phyloP scores from a whole-genome alignment of 306 rosid genomes.

The Fragaria iinumae region DNA sequence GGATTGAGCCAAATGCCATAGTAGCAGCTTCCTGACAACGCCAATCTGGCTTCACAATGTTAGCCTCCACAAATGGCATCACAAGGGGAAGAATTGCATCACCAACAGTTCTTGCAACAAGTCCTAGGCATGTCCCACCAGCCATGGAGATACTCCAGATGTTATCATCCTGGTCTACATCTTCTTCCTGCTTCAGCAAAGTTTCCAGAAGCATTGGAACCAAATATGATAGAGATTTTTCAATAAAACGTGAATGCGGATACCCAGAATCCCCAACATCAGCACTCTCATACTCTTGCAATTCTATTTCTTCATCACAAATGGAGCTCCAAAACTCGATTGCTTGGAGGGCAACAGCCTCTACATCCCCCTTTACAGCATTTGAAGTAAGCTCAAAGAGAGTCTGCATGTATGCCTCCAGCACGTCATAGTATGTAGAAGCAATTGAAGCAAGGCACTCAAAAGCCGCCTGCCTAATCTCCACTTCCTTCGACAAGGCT shows the following conservation, averaged over 20 bases:
- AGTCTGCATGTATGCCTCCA: constrained; percentile 36
- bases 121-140: constrained; percentile 41
- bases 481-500: constrained; percentile 35
- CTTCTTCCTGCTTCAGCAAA: constrained; percentile 38
- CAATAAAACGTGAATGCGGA: constrained; percentile 29
- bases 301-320: constrained; percentile 40
- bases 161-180: constrained; percentile 36
- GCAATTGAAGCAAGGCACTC: constrained; percentile 46
- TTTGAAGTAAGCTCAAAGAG: constrained; percentile 39
- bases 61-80: constrained; percentile 41
- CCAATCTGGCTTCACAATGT: constrained; percentile 38
- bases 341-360: constrained; percentile 37
- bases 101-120: constrained; percentile 36
- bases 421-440: constrained; percentile 34
- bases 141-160: constrained; percentile 42
- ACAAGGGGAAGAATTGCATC: constrained; percentile 37
- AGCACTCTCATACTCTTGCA: constrained; percentile 29
- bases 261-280: constrained; percentile 28
- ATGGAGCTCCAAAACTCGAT: constrained; percentile 44
- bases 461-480: constrained; percentile 39
- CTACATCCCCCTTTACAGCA: constrained; percentile 39
- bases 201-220: constrained; percentile 42
- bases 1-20: constrained; percentile 35
- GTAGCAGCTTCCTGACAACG: constrained; percentile 42
- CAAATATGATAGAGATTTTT: constrained; percentile 30